phyloP scores from a whole-genome alignment of 176 grass and related monocot species.

The Triticum timopheevii region DNA sequence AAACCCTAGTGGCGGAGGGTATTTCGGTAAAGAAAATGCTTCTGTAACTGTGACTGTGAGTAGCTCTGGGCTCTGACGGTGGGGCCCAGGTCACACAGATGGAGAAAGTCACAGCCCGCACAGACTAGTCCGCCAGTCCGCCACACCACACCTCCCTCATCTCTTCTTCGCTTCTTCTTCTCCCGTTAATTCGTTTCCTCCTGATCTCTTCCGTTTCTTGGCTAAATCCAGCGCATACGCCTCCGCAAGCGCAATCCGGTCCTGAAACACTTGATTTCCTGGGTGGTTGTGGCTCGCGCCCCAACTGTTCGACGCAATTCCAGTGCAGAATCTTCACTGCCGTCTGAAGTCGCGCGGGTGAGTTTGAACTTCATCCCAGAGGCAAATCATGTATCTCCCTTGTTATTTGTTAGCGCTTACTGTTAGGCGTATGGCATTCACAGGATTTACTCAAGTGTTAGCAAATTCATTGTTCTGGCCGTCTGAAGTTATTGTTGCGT shows the following conservation, averaged over 20 bases:
- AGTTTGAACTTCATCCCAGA: background rate
- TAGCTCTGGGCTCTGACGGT: background rate
- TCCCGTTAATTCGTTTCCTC: background rate
- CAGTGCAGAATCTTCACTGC: background rate
- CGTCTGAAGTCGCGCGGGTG: background rate
- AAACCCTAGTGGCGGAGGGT: constrained; percentile 55
- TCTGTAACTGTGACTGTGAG: background rate
- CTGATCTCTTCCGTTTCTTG: background rate
- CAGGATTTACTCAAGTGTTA: background rate
- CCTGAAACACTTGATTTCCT: background rate
- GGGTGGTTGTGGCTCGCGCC: background rate
- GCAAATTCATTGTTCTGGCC: background rate
- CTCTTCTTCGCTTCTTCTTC: background rate
- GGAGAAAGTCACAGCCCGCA: background rate
- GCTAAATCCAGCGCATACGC: background rate
- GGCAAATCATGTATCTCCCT: background rate
- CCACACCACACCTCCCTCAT: constrained; percentile 25
- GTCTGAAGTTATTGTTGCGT: background rate
- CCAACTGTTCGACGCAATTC: constrained; percentile 22
- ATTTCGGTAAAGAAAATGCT: background rate
- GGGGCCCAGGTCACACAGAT: background rate
- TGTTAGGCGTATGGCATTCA: background rate
- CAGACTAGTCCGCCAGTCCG: background rate
- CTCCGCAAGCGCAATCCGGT: background rate
- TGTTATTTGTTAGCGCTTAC: background rate